These are phyloP conservation scores for Aspergillus glaucus DNA, from an alignment of 2,329 filamentous ascomycete species.

Conservation along the genomic window DNA sequence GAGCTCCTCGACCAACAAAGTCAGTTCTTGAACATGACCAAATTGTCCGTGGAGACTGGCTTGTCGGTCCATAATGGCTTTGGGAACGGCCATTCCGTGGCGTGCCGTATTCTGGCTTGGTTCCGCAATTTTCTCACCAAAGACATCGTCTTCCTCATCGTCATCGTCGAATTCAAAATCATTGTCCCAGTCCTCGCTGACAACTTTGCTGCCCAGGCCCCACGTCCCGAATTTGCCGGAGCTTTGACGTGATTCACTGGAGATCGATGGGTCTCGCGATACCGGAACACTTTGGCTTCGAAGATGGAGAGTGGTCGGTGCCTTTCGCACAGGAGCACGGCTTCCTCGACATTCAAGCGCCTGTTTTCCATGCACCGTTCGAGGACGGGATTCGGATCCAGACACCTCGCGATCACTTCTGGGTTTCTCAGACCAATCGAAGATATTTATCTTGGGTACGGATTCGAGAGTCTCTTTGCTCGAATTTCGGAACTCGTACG, in stretches of 20 bases:
- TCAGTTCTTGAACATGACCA: conserved; percentile 58
- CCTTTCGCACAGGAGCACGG: conserved; percentile 51
- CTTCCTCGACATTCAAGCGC: conserved; percentile 51
- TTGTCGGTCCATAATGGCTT: conserved; percentile 58
- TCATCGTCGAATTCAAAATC: conserved; percentile 60
- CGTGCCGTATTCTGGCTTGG: conserved; percentile 13
- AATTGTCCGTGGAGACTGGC: conserved; percentile 61
- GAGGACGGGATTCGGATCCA: conserved; percentile 50
- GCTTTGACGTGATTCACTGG: conserved; percentile 46
- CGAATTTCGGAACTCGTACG: conserved; percentile 9
- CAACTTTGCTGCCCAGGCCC: conserved; percentile 60
- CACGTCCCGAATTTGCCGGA: conserved; percentile 58
- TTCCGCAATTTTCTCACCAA: conserved; percentile 37
- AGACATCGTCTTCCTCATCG: conserved; percentile 40
- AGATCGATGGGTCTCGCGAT: conserved; percentile 44
- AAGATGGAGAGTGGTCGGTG: conserved; percentile 54
- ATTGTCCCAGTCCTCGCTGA: conserved; percentile 63
- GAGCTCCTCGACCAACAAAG: conserved; percentile 58
- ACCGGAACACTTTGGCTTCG: conserved; percentile 62
- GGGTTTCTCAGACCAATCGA: conserved; percentile 60
- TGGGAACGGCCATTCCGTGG: conserved; percentile 48
- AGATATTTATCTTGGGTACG: conserved; percentile 51
- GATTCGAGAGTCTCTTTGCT: conserved; percentile 22
- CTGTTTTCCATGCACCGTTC: conserved; percentile 60
- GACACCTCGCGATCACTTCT: conserved; percentile 48